A percentile compares a stretch with the other conserved stretches of the same genome.
phyloP scores from a whole-genome alignment of 23 red algal species.

The Chondrus crispus region DNA sequence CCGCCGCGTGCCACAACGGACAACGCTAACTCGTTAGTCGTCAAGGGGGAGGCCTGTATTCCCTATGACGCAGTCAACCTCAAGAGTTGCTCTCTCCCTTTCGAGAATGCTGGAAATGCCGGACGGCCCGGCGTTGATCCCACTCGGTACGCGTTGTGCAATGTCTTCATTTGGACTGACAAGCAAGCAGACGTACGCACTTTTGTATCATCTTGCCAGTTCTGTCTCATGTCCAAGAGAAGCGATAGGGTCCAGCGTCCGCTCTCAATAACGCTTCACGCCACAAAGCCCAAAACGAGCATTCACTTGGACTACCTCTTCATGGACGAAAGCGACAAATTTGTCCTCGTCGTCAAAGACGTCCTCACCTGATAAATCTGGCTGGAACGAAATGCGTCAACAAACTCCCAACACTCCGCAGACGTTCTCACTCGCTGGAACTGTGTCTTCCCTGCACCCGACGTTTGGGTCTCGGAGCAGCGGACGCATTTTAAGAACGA shows the following conservation, averaged over 20 bases:
- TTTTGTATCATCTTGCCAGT: background rate
- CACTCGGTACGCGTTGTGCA: background rate
- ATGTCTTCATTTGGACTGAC: background rate
- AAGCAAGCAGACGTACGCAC: constrained; percentile 8
- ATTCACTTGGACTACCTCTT: constrained; percentile 24
- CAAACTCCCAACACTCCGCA: background rate
- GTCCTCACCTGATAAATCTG: background rate
- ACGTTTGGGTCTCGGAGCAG: background rate
- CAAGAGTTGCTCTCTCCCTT: background rate
- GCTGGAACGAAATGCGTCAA: too few relatives aligned
- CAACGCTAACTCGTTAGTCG: background rate
- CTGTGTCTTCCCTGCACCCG: background rate
- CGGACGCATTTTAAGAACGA: background rate
- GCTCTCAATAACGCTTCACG: background rate
- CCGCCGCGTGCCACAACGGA: background rate
- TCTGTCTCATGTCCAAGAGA: background rate
- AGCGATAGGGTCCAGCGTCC: background rate
- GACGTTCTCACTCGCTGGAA: background rate
- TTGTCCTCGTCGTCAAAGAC: constrained; percentile 11
- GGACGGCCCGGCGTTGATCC: background rate
- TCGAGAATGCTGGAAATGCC: background rate
- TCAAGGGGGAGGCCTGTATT: background rate
- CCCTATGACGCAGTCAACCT: background rate
- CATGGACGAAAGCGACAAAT: background rate
- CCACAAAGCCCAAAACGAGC: background rate